Percentiles rank a stretch among this genome's conserved stretches.
Conservation (phyloP, 805 yeast species). For the Saturnispora silvae region DNA sequence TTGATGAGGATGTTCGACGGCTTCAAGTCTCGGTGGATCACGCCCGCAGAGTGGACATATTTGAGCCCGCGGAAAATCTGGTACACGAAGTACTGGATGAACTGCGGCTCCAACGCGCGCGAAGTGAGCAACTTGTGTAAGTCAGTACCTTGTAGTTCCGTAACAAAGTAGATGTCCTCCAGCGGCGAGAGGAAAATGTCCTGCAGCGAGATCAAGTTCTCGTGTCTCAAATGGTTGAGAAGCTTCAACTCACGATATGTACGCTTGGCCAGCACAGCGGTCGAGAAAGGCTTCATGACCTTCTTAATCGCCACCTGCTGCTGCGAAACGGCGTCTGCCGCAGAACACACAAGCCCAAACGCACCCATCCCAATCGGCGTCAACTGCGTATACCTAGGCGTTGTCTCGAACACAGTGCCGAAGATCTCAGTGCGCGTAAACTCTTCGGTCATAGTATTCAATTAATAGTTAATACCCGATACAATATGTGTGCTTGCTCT, state of each 20-base stretch:
- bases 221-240: slow-evolving; percentile 88
- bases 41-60: slow-evolving; percentile 93
- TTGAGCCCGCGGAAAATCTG: slow-evolving; percentile 91
- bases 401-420: slow-evolving; percentile 91
- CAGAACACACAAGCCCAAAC: slow-evolving; percentile 94
- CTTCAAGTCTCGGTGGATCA: slow-evolving; percentile 77
- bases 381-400: slow-evolving; percentile 78
- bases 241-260: slow-evolving; percentile 93
- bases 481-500: no score
- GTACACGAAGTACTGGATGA: slow-evolving; percentile 91
- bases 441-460: slow-evolving; percentile 24
- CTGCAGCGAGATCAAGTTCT: slow-evolving; percentile 82
- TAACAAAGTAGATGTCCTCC: slow-evolving; percentile 92
- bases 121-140: slow-evolving; percentile 83
- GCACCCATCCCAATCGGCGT: slow-evolving; percentile 99
- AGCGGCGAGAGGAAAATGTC: slow-evolving; percentile 91
- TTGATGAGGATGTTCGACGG: slow-evolving; percentile 66
- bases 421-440: slow-evolving; percentile 75
- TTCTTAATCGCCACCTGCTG: slow-evolving; percentile 96
- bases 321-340: slow-evolving; percentile 78
- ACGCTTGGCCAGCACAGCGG: slow-evolving; percentile 90
- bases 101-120: slow-evolving; percentile 90
- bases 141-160: slow-evolving; percentile 95
- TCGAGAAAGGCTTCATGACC: slow-evolving; percentile 94
- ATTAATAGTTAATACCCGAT: no score